Conservation (phyloP, 1,284 basidiomycete species). For the Irpex sp. region DNA sequence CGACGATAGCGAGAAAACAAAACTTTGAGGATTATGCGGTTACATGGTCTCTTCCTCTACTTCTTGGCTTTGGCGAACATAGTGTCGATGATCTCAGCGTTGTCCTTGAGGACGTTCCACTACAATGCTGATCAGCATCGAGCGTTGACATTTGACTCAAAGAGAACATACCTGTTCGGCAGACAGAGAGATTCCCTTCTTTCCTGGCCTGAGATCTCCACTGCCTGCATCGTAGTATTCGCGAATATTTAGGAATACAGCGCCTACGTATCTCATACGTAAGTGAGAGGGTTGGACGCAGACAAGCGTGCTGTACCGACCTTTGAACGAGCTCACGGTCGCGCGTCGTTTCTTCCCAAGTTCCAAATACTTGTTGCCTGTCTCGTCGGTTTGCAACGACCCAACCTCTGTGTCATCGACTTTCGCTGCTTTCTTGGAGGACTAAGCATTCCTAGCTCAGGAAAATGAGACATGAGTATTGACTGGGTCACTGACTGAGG, state of each 20-base stretch:
- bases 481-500: not conserved
- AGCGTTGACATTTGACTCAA: not conserved
- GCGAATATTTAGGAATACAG: slow-evolving; percentile 69
- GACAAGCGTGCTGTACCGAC: slow-evolving; percentile 18
- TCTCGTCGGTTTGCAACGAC: slow-evolving; percentile 26
- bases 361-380: slow-evolving; percentile 64
- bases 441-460: not conserved
- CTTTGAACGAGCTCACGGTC: slow-evolving; percentile 72
- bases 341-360: slow-evolving; percentile 71
- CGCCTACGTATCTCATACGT: slow-evolving; percentile 28
- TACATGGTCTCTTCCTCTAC: slow-evolving; percentile 15
- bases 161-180: slow-evolving; percentile 56
- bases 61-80: slow-evolving; percentile 45
- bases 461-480: not conserved
- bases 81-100: slow-evolving; percentile 43
- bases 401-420: not conserved
- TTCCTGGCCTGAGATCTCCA: slow-evolving; percentile 70
- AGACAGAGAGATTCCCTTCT: slow-evolving; percentile 76
- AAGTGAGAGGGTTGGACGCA: not conserved
- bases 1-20: slow-evolving; percentile 7
- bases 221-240: slow-evolving; percentile 69
- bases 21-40: slow-evolving; percentile 3
- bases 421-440: slow-evolving; percentile 1
- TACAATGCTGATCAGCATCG: slow-evolving; percentile 23
- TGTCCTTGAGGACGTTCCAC: slow-evolving; percentile 58